These are phyloP conservation scores for Tricholoma flavovirens DNA, from an alignment of 768 basidiomycete genomes.

Conservation along the genomic window DNA sequence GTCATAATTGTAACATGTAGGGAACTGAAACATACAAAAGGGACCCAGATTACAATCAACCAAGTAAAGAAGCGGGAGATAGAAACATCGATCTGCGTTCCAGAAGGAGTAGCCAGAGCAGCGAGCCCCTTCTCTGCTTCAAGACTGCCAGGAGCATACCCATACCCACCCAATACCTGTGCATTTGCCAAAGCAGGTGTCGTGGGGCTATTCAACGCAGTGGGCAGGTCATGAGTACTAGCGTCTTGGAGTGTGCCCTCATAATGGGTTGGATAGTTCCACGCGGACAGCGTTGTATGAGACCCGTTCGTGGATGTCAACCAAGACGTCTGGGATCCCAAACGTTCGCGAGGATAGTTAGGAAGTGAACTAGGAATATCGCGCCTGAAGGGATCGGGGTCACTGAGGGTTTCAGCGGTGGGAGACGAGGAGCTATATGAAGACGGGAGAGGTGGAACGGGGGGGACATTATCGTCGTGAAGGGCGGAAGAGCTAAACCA, in stretches of 20 bases:
- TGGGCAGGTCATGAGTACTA: slow-evolving; percentile 38
- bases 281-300: slow-evolving; percentile 53
- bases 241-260: slow-evolving; percentile 29
- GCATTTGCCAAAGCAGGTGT: slow-evolving; percentile 53
- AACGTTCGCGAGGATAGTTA: slow-evolving; percentile 38
- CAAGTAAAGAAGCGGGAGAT: slow-evolving; percentile 51
- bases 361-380: slow-evolving; percentile 37
- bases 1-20: background rate
- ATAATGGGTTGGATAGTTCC: slow-evolving; percentile 57
- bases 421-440: slow-evolving; percentile 47
- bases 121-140: slow-evolving; percentile 52
- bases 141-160: slow-evolving; percentile 39
- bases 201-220: slow-evolving; percentile 37
- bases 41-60: slow-evolving; percentile 64
- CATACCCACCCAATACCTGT: slow-evolving; percentile 66
- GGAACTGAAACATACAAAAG: slow-evolving; percentile 45
- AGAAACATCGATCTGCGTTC: slow-evolving; percentile 50
- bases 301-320: slow-evolving; percentile 58
- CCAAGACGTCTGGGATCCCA: slow-evolving; percentile 71
- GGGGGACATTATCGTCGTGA: slow-evolving; percentile 48
- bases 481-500: slow-evolving; percentile 52
- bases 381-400: slow-evolving; percentile 63
- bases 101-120: slow-evolving; percentile 38
- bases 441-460: slow-evolving; percentile 64
- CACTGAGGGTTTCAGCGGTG: slow-evolving; percentile 31